Base-by-base conservation (phyloP, 192 early-diverging fungal species). In the Linnemannia zychae region DNA sequence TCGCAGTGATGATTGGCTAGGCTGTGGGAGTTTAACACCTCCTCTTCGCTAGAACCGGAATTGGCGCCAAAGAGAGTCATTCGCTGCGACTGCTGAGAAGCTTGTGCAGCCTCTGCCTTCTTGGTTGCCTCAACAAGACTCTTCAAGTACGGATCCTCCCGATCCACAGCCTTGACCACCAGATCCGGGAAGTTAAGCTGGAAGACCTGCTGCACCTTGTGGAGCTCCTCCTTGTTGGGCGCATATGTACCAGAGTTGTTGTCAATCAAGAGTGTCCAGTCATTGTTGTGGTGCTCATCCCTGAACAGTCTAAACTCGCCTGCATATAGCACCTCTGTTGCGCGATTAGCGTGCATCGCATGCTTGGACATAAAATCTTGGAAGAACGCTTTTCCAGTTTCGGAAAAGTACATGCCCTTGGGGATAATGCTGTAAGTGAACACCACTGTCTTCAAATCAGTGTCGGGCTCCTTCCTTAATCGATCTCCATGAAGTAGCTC, bases 301-400 rank as follows among this genome's bases (percentile, higher is more conserved):
- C 38, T 28, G n/a, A 38, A 69, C 22, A 77, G 17, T 16, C 75
- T 53, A 67, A 77, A 77, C 22, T 77, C 75, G 31, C 75, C 75
- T 7, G 75, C 46, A 47, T 37, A 77, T 65, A 77, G 36, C 34
- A 77, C 75, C 67, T 77, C 75, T 7, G 63, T 46, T 7, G 75
- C 66, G 0, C 75, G 38, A 49, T 77, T 77, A 48, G 75, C 75
- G 37, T 77, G 75, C 75, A 77, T 77, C 36, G 75, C 75, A 67
- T 77, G 75, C 67, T 77, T 77, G 31, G 75, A 77, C 75, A 77
- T 77, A 37, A 77, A 77, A 53, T 77, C 75, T 20, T 77, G 75
- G 37, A 77, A 77, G 67, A 77, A 77, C 12, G 75, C 75, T 7
- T 66, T 67, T 16, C 75, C 75, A 15, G 75, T 77, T 22, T 77